A percentile compares a stretch with the other conserved stretches of the same genome.
Conservation (phyloP, 257 asterid genomes). For the Solanum dulcamara region DNA sequence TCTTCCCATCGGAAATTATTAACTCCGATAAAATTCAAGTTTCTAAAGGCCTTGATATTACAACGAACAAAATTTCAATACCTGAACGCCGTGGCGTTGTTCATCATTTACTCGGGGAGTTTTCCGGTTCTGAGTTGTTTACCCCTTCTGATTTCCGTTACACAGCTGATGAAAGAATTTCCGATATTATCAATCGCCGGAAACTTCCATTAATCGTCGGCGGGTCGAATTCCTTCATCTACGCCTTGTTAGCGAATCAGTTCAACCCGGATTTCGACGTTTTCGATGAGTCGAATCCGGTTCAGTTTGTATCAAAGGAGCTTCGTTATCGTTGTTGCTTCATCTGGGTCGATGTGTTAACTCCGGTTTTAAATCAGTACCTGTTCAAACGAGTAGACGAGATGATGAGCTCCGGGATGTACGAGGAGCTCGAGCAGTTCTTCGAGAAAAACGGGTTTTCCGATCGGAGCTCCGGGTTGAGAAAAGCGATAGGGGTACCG, state of each 20-base stretch:
- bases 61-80: slow-evolving; percentile 68
- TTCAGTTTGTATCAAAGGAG: slow-evolving; percentile 17
- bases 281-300: slow-evolving; percentile 23
- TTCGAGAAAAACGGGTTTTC: slow-evolving; percentile 12
- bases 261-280: slow-evolving; percentile 39
- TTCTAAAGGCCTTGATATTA: slow-evolving; percentile 47
- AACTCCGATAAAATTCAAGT: slow-evolving; percentile 90
- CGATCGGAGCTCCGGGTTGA: slow-evolving; percentile 33
- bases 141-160: slow-evolving; percentile 49
- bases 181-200: slow-evolving; percentile 23
- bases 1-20: slow-evolving; percentile 59
- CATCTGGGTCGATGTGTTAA: slow-evolving; percentile 55
- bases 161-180: slow-evolving; percentile 18
- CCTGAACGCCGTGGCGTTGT: slow-evolving; percentile 39
- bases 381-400: slow-evolving; percentile 62
- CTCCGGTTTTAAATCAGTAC: slow-evolving; percentile 41
- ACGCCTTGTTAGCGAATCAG: slow-evolving; percentile 34
- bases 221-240: slow-evolving; percentile 76
- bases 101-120: slow-evolving; percentile 75
- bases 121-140: slow-evolving; percentile 36
- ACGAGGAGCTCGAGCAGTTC: slow-evolving; percentile 43
- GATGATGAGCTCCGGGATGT: slow-evolving; percentile 78
- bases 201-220: slow-evolving; percentile 61
- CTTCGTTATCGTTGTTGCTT: slow-evolving; percentile 64
- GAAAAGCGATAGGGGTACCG: slow-evolving; percentile 69